Conservation (phyloP, 257 asterid genomes). For the Penstemon newberryi region DNA sequence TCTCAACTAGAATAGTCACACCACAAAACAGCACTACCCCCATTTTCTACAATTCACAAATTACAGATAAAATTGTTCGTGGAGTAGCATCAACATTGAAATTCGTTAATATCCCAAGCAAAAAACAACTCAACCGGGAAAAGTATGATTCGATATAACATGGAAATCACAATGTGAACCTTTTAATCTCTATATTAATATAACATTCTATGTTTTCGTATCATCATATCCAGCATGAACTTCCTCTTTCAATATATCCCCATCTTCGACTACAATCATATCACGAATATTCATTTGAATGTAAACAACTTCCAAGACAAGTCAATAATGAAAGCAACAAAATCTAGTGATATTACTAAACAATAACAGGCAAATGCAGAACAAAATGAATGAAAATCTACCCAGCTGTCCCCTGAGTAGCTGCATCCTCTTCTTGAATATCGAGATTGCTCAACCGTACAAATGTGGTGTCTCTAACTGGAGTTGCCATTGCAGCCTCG, state of each 20-base stretch:
- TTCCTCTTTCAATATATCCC: neutral
- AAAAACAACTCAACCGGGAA: neutral
- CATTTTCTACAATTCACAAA: too few species aligned
- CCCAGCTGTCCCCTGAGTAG: conserved; percentile 70
- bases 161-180: neutral
- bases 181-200: conserved; percentile 5
- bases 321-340: neutral
- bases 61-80: too few species aligned
- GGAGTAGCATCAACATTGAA: too few species aligned
- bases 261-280: neutral
- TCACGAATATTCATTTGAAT: neutral
- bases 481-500: conserved; percentile 65
- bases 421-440: conserved; percentile 72
- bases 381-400: conserved; percentile 27
- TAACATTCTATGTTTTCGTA: neutral
- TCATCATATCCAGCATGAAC: neutral
- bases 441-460: conserved; percentile 55
- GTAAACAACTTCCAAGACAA: conserved; percentile 3
- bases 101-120: too few species aligned
- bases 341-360: conserved; percentile 5
- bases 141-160: neutral
- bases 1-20: too few species aligned
- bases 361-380: conserved; percentile 4
- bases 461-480: conserved; percentile 54
- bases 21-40: too few species aligned